Percentiles rank a stretch among this genome's conserved stretches.
Conservation (phyloP, 2,329 filamentous ascomycete genomes). For the Phaeosphaeriaceae sp. region DNA sequence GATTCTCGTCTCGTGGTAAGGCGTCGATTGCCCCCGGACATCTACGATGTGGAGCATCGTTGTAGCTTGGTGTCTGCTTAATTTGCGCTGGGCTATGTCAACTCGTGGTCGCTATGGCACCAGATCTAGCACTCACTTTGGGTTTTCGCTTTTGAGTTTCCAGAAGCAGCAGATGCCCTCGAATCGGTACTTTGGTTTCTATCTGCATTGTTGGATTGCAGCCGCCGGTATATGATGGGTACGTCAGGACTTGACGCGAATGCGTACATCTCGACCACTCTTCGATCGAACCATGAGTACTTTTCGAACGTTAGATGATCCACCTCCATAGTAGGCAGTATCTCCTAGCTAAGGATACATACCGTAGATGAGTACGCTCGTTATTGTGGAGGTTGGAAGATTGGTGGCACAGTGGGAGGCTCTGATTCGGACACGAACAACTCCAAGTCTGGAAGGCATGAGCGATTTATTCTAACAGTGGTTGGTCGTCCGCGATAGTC, state of each 20-base stretch:
- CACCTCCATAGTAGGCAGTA: not conserved
- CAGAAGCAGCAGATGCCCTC: not conserved
- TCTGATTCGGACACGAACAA: not conserved
- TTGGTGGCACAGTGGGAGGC: not conserved
- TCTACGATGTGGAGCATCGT: not conserved
- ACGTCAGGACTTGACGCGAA: conserved; percentile 4
- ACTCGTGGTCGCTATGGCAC: not conserved
- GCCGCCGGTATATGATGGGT: conserved; percentile 1
- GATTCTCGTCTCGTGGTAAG: not conserved
- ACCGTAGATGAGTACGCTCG: not conserved
- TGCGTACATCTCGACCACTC: not conserved
- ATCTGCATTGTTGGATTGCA: not conserved
- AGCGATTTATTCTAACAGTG: not conserved
- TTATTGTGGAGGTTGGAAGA: not conserved
- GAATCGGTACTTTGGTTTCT: not conserved
- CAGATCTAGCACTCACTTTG: not conserved
- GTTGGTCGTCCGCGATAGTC: not conserved
- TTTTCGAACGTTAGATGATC: not conserved
- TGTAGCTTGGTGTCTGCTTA: not conserved
- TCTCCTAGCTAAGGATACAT: not conserved
- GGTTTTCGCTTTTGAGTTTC: not conserved
- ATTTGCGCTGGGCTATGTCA: not conserved
- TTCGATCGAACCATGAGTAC: not conserved
- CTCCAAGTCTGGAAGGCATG: not conserved
- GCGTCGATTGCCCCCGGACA: not conserved